These are phyloP conservation scores for Fusarium goolgardi DNA, from an alignment of 2,329 filamentous ascomycete species.

Conservation along the genomic window DNA sequence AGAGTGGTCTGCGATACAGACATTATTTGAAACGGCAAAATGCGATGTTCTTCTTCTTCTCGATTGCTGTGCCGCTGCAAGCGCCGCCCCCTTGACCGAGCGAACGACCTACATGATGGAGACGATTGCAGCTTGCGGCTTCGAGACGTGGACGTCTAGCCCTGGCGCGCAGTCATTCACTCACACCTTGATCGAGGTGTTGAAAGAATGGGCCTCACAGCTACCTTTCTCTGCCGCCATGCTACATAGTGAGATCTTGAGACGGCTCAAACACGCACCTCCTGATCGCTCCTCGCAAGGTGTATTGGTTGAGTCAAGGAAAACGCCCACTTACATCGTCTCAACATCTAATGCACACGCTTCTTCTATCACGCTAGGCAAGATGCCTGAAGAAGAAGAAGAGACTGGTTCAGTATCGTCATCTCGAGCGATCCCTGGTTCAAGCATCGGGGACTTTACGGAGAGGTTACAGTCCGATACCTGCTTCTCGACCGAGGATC, in stretches of 20 bases:
- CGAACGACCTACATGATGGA: constrained; percentile 46
- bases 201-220: constrained; percentile 45
- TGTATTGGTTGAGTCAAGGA: constrained; percentile 42
- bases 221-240: constrained; percentile 46
- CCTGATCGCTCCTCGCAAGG: constrained; percentile 42
- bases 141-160: constrained; percentile 44
- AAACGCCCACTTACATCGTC: constrained; percentile 45
- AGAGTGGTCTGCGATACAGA: constrained; percentile 47
- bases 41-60: constrained; percentile 45
- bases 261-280: constrained; percentile 44
- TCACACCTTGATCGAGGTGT: constrained; percentile 43
- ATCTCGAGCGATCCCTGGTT: constrained; percentile 40
- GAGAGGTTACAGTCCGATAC: constrained; percentile 40
- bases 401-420: constrained; percentile 36
- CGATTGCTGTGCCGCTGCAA: constrained; percentile 46
- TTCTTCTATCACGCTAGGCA: constrained; percentile 44
- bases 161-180: constrained; percentile 45
- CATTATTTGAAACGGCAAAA: constrained; percentile 45
- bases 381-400: constrained; percentile 37
- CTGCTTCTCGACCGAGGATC: constrained; percentile 40
- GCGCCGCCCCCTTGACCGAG: constrained; percentile 44
- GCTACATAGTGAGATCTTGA: constrained; percentile 46
- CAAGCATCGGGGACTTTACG: constrained; percentile 36
- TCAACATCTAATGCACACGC: constrained; percentile 44
- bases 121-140: constrained; percentile 46